A percentile compares a stretch with the other conserved stretches of the same genome.
phyloP scores from a whole-genome alignment of 495 filamentous ascomycete species.

The Ramalina intermedia region DNA sequence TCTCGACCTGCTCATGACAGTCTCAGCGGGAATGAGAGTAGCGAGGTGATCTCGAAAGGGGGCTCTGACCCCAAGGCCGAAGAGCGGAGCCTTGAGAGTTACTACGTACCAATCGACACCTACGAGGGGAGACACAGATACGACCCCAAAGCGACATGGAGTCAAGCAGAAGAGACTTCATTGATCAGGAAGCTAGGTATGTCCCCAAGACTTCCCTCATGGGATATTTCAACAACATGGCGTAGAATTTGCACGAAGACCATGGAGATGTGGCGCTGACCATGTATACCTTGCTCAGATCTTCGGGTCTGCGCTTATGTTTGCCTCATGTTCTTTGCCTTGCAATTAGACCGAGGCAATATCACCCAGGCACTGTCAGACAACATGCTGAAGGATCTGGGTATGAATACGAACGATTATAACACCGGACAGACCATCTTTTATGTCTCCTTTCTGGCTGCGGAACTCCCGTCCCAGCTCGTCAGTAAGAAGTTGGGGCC shows the following conservation, averaged over 20 bases:
- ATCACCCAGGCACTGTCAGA: constrained; percentile 57
- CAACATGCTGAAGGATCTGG: constrained; percentile 46
- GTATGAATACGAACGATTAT: constrained; percentile 59
- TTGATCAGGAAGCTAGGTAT: constrained; percentile 46
- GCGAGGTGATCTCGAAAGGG: background rate
- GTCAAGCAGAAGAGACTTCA: constrained; percentile 49
- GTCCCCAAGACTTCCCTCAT: background rate
- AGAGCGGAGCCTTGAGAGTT: constrained; percentile 16
- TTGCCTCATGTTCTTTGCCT: constrained; percentile 69
- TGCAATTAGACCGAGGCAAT: constrained; percentile 71
- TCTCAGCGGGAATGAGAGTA: background rate
- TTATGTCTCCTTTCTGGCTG: constrained; percentile 45
- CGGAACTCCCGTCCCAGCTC: constrained; percentile 62
- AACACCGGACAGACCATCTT: constrained; percentile 68
- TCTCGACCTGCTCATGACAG: background rate
- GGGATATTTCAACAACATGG: no score
- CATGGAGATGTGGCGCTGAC: constrained; percentile 5
- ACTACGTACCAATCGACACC: constrained; percentile 43
- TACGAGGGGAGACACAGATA: constrained; percentile 66
- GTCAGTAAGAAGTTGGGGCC: constrained; percentile 62
- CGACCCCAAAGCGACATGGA: constrained; percentile 61
- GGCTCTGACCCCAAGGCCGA: background rate
- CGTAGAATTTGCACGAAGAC: no score
- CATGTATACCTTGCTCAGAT: constrained; percentile 29
- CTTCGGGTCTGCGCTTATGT: constrained; percentile 44